These are phyloP conservation scores for Microglena sp. DNA, from an alignment of 139 green algal genomes.

Conservation along the genomic window DNA sequence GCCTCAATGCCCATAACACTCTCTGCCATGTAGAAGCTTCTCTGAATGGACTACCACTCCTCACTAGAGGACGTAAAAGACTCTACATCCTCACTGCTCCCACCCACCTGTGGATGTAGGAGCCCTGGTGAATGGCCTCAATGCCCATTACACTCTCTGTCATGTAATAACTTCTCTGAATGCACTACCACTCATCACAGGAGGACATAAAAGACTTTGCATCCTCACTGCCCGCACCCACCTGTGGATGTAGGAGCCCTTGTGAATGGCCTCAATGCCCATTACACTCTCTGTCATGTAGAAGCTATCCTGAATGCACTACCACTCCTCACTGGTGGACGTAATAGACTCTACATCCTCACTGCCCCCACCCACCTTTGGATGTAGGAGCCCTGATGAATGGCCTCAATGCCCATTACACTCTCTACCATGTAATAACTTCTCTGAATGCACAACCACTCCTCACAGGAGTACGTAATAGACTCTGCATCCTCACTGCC, in stretches of 20 bases:
- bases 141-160: conserved; percentile 82
- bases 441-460: too few species aligned
- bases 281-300: conserved; percentile 85
- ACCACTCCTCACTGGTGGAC: too few species aligned
- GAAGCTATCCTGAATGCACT: conserved; percentile 88
- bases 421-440: conserved; percentile 77
- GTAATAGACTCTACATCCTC: too few species aligned
- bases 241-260: conserved; percentile 81
- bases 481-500: background rate
- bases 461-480: too few species aligned
- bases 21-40: conserved; percentile 82
- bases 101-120: conserved; percentile 92
- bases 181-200: too few species aligned
- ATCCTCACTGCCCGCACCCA: background rate
- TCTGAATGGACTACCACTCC: too few species aligned
- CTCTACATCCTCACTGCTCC: too few species aligned
- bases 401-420: conserved; percentile 79
- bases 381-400: conserved; percentile 86
- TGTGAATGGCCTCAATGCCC: conserved; percentile 83
- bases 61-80: too few species aligned
- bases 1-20: conserved; percentile 80
- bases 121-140: conserved; percentile 73
- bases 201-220: too few species aligned
- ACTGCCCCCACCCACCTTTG: too few species aligned
- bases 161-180: conserved; percentile 86